Evolutionary conservation across 2,329 filamentous ascomycete genomes (phyloP), one percentile per base, ranked within the genome.

Genomic region (Pseudocercospora cruenta): DNA sequence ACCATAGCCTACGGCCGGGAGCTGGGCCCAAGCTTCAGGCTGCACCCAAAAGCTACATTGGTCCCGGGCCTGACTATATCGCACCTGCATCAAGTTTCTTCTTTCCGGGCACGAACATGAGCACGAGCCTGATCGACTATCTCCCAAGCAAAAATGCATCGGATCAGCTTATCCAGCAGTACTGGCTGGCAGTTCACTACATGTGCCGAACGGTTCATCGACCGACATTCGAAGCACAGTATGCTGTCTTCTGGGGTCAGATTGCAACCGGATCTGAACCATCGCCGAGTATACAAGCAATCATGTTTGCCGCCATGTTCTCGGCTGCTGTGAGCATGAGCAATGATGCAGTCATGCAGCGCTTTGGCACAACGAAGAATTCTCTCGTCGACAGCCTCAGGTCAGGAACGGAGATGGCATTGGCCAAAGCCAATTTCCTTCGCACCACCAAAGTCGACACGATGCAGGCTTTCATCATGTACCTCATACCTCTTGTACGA

Each of bases 391-490:
- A 88, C 22, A 87, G 85, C 57, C 85, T 91, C 64, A 88, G 88
- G 71, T 80, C 88, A 57, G 90, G 86, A 1, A 87, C 89, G 6
- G 91, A 93, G 78, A 84, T 85, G 26, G 87, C 90, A 2, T 79
- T 94, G 36, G 84, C 85, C 45, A 87, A 88, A 73, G 90, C 91
- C 3, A 89, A 91, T 73, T 91, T 93, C 65, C 78, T 93, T 39
- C 83, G 88, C 39, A 92, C 90, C 0, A 91, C 87, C 0, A 90
- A 88, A 70, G 80, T 92, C n/a, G 89, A 92, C 76, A 91, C 89
- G 0, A 81, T 94, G 72, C 91, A 93, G 75, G 90, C 89, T 0
- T 90, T 93, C 71, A 87, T 93, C 39, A 90, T 92, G 82, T 93
- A 92, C 70, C 81, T 93, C 85, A 88, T 92, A 64, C 88, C 91